Evolutionary conservation across 306 rosid species (phyloP).

Genomic region (Hippophae gyantsensis): DNA sequence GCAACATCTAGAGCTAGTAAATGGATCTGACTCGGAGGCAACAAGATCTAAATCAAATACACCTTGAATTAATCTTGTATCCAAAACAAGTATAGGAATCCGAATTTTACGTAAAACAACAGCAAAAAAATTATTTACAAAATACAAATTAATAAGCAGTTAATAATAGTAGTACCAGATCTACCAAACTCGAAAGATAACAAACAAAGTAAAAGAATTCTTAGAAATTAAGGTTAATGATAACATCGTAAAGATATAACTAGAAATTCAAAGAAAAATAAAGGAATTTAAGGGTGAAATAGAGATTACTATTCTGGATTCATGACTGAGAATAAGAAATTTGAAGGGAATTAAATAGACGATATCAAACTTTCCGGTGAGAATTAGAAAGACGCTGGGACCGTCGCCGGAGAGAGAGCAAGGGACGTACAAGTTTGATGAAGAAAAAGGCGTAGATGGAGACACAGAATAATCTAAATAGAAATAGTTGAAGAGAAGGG

Average conservation of each 20-base stretch:
- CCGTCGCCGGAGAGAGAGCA: slow-evolving; percentile 33
- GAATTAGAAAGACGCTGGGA: slow-evolving; percentile 8
- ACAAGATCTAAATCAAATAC: slow-evolving; percentile 20
- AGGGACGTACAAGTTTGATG: slow-evolving; percentile 1
- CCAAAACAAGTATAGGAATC: background rate
- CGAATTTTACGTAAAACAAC: background rate
- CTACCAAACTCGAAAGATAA: slow-evolving; percentile 17
- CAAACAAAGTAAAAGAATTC: background rate
- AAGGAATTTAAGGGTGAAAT: background rate
- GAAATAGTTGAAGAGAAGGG: background rate
- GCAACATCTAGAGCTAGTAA: background rate
- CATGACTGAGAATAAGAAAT: slow-evolving; percentile 34
- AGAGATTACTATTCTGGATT: slow-evolving; percentile 92
- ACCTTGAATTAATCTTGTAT: background rate
- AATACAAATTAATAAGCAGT: slow-evolving; percentile 4
- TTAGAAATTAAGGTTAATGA: background rate
- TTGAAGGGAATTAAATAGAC: background rate
- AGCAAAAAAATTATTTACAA: background rate
- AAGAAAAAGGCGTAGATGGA: slow-evolving; percentile 6
- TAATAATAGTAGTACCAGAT: slow-evolving; percentile 20
- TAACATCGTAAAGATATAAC: background rate
- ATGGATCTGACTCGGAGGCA: slow-evolving; percentile 26
- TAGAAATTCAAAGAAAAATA: background rate
- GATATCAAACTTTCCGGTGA: slow-evolving; percentile 24
- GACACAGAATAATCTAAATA: slow-evolving; percentile 20